phyloP scores from a whole-genome alignment of 805 yeast genomes.

The Cyberlindnera subsufficiens region DNA sequence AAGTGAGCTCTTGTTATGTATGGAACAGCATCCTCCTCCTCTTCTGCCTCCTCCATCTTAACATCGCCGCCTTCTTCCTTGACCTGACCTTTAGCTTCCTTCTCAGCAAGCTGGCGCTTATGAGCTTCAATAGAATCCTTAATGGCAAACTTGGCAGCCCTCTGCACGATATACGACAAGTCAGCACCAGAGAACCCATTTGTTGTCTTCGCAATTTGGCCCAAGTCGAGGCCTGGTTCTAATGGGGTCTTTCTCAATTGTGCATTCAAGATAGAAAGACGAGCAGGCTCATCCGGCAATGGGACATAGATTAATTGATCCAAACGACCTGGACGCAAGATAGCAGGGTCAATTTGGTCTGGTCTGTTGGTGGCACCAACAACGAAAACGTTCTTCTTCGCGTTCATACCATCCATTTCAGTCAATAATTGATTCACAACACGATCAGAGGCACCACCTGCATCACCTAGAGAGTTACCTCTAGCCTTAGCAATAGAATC shows the following conservation, averaged over 20 bases:
- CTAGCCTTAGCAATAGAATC: constrained; percentile 97
- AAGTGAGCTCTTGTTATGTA: constrained; percentile 89
- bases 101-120: constrained; percentile 37
- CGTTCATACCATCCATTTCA: constrained; percentile 99
- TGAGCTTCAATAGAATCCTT: constrained; percentile 95
- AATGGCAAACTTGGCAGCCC: constrained; percentile 98
- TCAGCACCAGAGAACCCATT: constrained; percentile 99
- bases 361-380: constrained; percentile 99
- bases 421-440: constrained; percentile 94
- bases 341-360: constrained; percentile 98
- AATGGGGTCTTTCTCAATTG: constrained; percentile 98
- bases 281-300: constrained; percentile 92
- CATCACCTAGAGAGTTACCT: constrained; percentile 88
- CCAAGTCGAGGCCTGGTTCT: constrained; percentile 91
- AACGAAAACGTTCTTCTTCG: constrained; percentile 96
- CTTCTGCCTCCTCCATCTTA: constrained; percentile 42
- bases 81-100: constrained; percentile 33
- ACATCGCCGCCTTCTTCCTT: constrained; percentile 44
- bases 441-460: constrained; percentile 95
- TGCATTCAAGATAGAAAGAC: constrained; percentile 88
- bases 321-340: constrained; percentile 97
- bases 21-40: constrained; percentile 92
- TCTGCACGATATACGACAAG: constrained; percentile 92
- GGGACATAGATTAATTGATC: constrained; percentile 99
- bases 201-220: constrained; percentile 89